These are phyloP conservation scores for Tulasnella sp. DNA, from an alignment of 768 basidiomycete genomes.

Conservation along the genomic window DNA sequence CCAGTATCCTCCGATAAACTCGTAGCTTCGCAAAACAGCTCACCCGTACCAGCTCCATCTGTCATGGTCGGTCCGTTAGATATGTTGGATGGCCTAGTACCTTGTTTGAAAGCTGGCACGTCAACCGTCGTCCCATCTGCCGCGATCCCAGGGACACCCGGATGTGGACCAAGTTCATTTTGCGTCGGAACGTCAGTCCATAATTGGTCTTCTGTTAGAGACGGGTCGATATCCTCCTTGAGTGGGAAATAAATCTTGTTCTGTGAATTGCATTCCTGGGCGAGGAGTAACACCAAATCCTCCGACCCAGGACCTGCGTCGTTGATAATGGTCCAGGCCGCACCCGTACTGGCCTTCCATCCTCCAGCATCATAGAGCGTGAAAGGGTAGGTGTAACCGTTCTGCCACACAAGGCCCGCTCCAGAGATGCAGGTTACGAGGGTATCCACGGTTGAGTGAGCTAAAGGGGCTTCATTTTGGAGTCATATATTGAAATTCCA, in stretches of 20 bases:
- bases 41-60: conserved; percentile 18
- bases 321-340: conserved; percentile 21
- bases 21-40: conserved; percentile 18
- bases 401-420: conserved; percentile 13
- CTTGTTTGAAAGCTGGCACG: conserved; percentile 8
- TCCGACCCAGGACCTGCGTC: conserved; percentile 17
- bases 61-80: conserved; percentile 13
- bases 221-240: conserved; percentile 1
- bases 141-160: conserved; percentile 15
- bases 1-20: conserved; percentile 20
- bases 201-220: neutral
- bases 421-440: conserved; percentile 3
- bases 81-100: conserved; percentile 19
- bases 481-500: neutral
- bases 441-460: conserved; percentile 4
- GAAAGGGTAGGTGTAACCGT: conserved; percentile 12
- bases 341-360: conserved; percentile 22
- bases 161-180: conserved; percentile 19
- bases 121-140: conserved; percentile 5
- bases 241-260: conserved; percentile 15
- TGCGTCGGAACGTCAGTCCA: conserved; percentile 19
- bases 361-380: neutral
- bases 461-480: conserved; percentile 1
- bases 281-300: conserved; percentile 17
- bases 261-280: conserved; percentile 13